Percentiles rank a stretch among this genome's conserved stretches.
Evolutionary conservation across 2,329 filamentous ascomycete species (phyloP).

Genomic region (Cephalotrichum gorgonifer): DNA sequence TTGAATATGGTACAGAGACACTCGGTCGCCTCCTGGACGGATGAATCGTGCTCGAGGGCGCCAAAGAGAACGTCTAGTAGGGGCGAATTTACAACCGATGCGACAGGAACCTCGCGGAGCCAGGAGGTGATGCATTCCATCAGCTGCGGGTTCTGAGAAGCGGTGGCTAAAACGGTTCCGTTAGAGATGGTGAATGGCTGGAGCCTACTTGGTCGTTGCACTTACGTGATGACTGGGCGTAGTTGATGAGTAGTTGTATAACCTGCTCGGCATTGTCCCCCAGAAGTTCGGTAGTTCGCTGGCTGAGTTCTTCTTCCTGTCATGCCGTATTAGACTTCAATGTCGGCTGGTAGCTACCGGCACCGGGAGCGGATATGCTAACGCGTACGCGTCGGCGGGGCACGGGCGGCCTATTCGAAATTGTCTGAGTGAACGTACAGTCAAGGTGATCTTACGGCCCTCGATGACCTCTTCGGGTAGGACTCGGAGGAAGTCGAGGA

Average conservation of each 20-base stretch:
- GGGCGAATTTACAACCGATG: slow-evolving; percentile 74
- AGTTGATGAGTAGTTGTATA: slow-evolving; percentile 76
- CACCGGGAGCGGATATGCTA: background rate
- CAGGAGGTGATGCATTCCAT: slow-evolving; percentile 95
- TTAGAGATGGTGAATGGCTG: background rate
- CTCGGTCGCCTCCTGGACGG: slow-evolving; percentile 82
- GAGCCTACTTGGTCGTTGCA: slow-evolving; percentile 10
- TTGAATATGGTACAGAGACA: slow-evolving; percentile 85
- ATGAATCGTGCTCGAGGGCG: slow-evolving; percentile 63
- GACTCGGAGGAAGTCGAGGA: slow-evolving; percentile 92
- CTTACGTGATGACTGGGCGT: slow-evolving; percentile 83
- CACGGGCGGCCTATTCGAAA: slow-evolving; percentile 1
- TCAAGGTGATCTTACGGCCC: slow-evolving; percentile 97
- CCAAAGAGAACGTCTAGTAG: slow-evolving; percentile 72
- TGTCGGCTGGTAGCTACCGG: background rate
- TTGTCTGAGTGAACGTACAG: slow-evolving; percentile 68
- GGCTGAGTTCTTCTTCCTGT: slow-evolving; percentile 90
- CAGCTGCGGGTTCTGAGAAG: slow-evolving; percentile 77
- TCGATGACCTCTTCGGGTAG: slow-evolving; percentile 98
- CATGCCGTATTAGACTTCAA: slow-evolving; percentile 13
- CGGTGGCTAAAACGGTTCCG: slow-evolving; percentile 43
- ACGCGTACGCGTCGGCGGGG: background rate
- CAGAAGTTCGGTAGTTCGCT: slow-evolving; percentile 79
- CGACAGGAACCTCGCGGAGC: slow-evolving; percentile 84
- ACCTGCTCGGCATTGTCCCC: slow-evolving; percentile 86